These are phyloP conservation scores for Athelia psychrophila DNA, from an alignment of 1,284 basidiomycete species.

Conservation along the genomic window DNA sequence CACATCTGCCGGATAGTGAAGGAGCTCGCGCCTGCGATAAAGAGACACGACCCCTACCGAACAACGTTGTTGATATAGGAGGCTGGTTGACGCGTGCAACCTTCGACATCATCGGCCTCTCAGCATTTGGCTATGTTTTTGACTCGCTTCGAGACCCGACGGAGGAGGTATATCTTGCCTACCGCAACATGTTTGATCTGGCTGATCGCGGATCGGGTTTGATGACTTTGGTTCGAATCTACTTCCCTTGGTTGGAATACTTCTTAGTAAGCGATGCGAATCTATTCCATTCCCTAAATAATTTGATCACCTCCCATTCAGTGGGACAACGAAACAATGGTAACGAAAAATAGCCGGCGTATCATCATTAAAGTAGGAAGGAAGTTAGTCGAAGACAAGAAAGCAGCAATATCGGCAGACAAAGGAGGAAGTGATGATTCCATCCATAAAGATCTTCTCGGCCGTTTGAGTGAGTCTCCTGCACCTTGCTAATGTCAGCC, in stretches of 20 bases:
- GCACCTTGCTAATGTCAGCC: not conserved
- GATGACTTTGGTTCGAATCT: slow-evolving; percentile 38
- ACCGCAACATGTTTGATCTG: slow-evolving; percentile 45
- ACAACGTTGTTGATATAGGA: slow-evolving; percentile 35
- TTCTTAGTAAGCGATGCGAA: slow-evolving; percentile 33
- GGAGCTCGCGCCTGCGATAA: too few species aligned
- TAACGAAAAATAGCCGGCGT: slow-evolving; percentile 32
- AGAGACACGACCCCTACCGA: too few species aligned
- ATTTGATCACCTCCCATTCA: slow-evolving; percentile 12
- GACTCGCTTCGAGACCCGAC: slow-evolving; percentile 43
- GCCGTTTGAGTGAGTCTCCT: slow-evolving; percentile 39
- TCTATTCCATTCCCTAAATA: not conserved
- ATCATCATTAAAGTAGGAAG: slow-evolving; percentile 38
- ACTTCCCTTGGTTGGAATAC: slow-evolving; percentile 41
- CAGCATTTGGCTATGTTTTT: slow-evolving; percentile 49
- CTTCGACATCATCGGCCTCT: slow-evolving; percentile 50
- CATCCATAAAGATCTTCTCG: slow-evolving; percentile 42
- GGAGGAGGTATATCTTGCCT: slow-evolving; percentile 45
- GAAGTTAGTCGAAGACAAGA: slow-evolving; percentile 39
- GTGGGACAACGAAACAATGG: slow-evolving; percentile 38
- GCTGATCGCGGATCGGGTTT: slow-evolving; percentile 36
- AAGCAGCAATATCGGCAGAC: slow-evolving; percentile 30
- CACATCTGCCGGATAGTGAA: too few species aligned
- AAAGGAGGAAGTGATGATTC: slow-evolving; percentile 22
- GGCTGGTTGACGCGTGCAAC: slow-evolving; percentile 48